Conservation (phyloP, 495 filamentous ascomycete species). For the Aspergillus affinis region DNA sequence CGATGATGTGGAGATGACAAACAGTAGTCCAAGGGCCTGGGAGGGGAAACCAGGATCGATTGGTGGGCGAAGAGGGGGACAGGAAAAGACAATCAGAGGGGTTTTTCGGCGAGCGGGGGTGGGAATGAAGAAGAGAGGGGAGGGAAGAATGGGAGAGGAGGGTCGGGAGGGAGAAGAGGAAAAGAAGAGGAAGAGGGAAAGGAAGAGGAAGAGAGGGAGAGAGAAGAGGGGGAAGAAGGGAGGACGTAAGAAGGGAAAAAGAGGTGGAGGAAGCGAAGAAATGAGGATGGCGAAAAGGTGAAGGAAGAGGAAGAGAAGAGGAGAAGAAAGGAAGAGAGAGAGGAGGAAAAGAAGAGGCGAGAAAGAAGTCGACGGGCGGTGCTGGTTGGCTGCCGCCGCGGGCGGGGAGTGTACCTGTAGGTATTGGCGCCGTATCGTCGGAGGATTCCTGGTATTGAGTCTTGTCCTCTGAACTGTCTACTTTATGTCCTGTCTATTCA, state of each 20-base stretch:
- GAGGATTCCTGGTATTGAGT: too few relatives aligned
- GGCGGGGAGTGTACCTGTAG: background rate
- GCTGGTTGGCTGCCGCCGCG: slow-evolving; percentile 6
- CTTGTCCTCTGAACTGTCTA: too few relatives aligned
- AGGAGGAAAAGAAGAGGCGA: slow-evolving; percentile 16
- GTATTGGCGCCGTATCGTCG: background rate
- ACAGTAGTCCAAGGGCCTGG: background rate
- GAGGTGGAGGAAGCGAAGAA: slow-evolving; percentile 15
- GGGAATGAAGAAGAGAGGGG: slow-evolving; percentile 28
- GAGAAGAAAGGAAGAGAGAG: slow-evolving; percentile 28
- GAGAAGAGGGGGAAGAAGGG: slow-evolving; percentile 21
- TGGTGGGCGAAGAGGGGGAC: slow-evolving; percentile 8
- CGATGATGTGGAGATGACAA: background rate
- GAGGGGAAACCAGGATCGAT: slow-evolving; percentile 3
- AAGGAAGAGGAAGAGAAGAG: slow-evolving; percentile 23
- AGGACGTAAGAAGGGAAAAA: slow-evolving; percentile 16
- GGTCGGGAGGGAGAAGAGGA: slow-evolving; percentile 22
- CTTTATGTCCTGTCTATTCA: background rate
- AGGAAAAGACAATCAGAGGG: slow-evolving; percentile 11
- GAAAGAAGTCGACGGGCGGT: slow-evolving; percentile 10
- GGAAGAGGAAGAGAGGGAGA: slow-evolving; percentile 20
- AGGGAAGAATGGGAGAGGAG: slow-evolving; percentile 19
- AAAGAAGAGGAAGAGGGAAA: slow-evolving; percentile 14
- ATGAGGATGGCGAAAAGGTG: slow-evolving; percentile 27
- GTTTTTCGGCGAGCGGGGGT: slow-evolving; percentile 26